phyloP scores from a whole-genome alignment of 352 stramenopile genomes.

The Hyaloperonospora arabidopsidis region DNA sequence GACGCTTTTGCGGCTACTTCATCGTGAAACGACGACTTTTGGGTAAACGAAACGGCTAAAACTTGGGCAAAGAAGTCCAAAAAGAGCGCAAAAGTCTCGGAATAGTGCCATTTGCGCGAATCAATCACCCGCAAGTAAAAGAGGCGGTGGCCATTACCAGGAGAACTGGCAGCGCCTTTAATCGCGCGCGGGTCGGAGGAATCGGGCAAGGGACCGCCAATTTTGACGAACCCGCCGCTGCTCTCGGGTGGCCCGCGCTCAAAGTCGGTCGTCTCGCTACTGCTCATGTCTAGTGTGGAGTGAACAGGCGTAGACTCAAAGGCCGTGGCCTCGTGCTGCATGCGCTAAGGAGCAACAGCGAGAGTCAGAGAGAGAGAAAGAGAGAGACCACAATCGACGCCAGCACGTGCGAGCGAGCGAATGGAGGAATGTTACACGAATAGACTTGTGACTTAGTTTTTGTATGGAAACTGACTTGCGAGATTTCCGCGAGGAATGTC shows the following conservation, averaged over 20 bases:
- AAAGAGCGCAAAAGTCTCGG: conserved; percentile 77
- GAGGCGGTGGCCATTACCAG: conserved; percentile 52
- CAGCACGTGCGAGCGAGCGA: neutral
- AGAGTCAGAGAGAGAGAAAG: neutral
- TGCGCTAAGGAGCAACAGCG: conserved; percentile 7
- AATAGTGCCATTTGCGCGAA: conserved; percentile 86
- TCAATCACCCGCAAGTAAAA: conserved; percentile 81
- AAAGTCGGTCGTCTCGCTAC: conserved; percentile 43
- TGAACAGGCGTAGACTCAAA: conserved; percentile 23
- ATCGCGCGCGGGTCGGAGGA: conserved; percentile 60
- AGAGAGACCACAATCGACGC: conserved; percentile 6
- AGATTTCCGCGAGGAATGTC: neutral
- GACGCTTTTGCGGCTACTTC: conserved; percentile 60
- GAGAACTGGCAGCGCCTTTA: conserved; percentile 35
- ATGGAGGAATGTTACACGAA: conserved; percentile 12
- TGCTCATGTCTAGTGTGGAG: conserved; percentile 30
- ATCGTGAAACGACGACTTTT: conserved; percentile 48
- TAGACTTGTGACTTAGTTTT: conserved; percentile 11
- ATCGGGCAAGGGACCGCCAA: conserved; percentile 64
- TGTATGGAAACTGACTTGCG: conserved; percentile 27
- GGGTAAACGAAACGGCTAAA: conserved; percentile 69
- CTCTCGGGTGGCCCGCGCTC: conserved; percentile 42
- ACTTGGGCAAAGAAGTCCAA: conserved; percentile 84
- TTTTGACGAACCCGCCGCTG: conserved; percentile 66
- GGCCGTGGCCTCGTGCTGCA: conserved; percentile 23